Evolutionary conservation across 2,329 filamentous ascomycete species (phyloP).

Genomic region (Sarocladium strictum): DNA sequence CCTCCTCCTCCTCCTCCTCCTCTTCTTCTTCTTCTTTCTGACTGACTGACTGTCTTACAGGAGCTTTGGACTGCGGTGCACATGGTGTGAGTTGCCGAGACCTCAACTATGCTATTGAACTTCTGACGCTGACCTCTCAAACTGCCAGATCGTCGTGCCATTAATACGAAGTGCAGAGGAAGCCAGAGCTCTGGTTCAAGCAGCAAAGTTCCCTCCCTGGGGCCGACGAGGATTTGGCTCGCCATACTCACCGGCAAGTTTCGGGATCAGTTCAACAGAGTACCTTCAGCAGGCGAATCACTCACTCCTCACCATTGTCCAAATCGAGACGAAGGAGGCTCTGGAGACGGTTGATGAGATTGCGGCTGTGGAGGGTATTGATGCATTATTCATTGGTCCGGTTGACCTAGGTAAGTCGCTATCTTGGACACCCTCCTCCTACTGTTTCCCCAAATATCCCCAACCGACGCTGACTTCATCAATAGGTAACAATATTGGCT

Average conservation of each 20-base stretch:
- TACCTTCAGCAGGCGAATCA: constrained; percentile 46
- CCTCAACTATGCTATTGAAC: background rate
- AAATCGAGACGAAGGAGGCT: constrained; percentile 62
- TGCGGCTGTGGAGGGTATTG: constrained; percentile 52
- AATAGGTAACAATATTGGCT: constrained; percentile 50
- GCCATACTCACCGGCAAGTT: constrained; percentile 37
- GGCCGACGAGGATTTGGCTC: constrained; percentile 45
- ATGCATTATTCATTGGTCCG: constrained; percentile 60
- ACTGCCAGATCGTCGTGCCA: constrained; percentile 38
- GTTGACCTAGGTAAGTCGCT: constrained; percentile 55
- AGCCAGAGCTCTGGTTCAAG: constrained; percentile 37
- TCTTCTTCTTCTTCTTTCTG: background rate
- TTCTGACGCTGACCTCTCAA: constrained; percentile 9
- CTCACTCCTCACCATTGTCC: constrained; percentile 55
- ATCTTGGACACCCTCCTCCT: too few species aligned
- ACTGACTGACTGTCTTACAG: constrained; percentile 16
- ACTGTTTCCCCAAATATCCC: background rate
- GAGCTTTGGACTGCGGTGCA: constrained; percentile 44
- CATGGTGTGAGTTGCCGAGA: constrained; percentile 36
- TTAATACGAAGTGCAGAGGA: constrained; percentile 37
- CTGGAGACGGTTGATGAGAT: constrained; percentile 56
- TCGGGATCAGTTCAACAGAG: constrained; percentile 38
- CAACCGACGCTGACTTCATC: background rate
- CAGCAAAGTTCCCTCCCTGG: constrained; percentile 44
- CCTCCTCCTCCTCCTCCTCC: background rate